Conservation (phyloP, 352 stramenopile species). For the Phytophthora sojae region DNA sequence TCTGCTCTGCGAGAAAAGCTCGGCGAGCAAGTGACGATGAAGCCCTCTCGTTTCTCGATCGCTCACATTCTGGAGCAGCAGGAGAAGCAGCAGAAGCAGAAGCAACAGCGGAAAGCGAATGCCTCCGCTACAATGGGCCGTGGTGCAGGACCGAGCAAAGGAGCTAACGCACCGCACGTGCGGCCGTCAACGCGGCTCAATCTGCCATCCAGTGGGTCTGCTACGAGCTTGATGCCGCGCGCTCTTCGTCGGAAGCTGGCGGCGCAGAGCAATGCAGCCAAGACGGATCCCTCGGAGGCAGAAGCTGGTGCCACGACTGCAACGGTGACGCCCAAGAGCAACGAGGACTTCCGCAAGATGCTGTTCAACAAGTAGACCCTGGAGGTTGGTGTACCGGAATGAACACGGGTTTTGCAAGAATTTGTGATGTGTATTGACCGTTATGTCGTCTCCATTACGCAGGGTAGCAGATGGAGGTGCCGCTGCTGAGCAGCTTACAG, state of each 20-base stretch:
- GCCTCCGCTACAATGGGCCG: background rate
- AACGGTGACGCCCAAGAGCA: slow-evolving; percentile 58
- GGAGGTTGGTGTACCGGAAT: slow-evolving; percentile 27
- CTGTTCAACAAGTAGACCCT: slow-evolving; percentile 54
- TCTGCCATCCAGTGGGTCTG: slow-evolving; percentile 28
- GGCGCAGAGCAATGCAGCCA: slow-evolving; percentile 33
- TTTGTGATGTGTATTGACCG: slow-evolving; percentile 20
- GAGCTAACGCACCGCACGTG: slow-evolving; percentile 22
- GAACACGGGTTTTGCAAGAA: slow-evolving; percentile 11
- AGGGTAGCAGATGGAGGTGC: slow-evolving; percentile 31
- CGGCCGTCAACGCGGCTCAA: slow-evolving; percentile 42
- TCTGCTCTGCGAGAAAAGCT: slow-evolving; percentile 46
- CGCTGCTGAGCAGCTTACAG: slow-evolving; percentile 23
- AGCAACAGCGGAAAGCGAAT: slow-evolving; percentile 33
- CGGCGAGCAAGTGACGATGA: slow-evolving; percentile 60
- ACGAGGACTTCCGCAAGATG: slow-evolving; percentile 77
- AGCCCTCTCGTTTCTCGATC: slow-evolving; percentile 72
- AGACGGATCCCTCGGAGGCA: background rate
- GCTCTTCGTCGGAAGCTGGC: slow-evolving; percentile 47
- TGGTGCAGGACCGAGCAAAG: slow-evolving; percentile 15
- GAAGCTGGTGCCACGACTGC: background rate
- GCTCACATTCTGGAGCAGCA: slow-evolving; percentile 66
- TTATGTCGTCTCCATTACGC: slow-evolving; percentile 5
- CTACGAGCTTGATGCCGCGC: slow-evolving; percentile 62
- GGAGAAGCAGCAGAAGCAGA: slow-evolving; percentile 52